Evolutionary conservation across 139 green algal species (phyloP).

Genomic region (Closterium sp.): DNA sequence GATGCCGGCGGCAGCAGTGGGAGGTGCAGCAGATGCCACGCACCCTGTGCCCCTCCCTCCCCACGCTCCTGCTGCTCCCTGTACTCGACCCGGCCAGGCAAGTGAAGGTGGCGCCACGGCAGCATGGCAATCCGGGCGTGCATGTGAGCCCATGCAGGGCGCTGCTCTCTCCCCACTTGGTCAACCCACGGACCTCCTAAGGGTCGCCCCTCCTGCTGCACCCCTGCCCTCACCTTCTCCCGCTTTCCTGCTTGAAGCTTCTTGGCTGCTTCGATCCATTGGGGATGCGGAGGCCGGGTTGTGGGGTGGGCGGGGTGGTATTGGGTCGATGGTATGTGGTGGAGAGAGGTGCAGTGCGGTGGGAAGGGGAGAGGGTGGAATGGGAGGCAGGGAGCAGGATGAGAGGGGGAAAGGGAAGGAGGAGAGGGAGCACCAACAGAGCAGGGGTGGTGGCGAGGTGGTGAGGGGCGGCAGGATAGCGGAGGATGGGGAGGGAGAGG

Average conservation of each 20-base stretch:
- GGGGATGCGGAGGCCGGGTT: neutral
- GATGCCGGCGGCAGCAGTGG: no score
- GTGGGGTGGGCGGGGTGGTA: neutral
- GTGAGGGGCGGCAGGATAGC: neutral
- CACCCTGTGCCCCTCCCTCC: no score
- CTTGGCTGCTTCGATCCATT: neutral
- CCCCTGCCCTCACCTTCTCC: neutral
- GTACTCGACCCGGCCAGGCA: no score
- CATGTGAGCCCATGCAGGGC: no score
- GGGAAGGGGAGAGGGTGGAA: neutral
- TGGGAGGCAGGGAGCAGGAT: neutral
- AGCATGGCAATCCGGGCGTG: no score
- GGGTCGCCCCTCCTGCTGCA: neutral
- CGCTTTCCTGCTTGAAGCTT: neutral
- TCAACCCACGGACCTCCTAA: no score
- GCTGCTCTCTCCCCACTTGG: no score
- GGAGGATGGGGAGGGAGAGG: neutral
- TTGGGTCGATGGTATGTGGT: neutral
- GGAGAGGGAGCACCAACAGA: neutral
- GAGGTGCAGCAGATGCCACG: no score
- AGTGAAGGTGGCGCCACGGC: no score
- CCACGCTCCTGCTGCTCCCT: no score
- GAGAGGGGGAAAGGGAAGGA: neutral
- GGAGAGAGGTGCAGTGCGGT: neutral
- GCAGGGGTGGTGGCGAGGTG: neutral